Conservation (phyloP, 1,284 basidiomycete genomes). For the Marasmius tenuissimus region DNA sequence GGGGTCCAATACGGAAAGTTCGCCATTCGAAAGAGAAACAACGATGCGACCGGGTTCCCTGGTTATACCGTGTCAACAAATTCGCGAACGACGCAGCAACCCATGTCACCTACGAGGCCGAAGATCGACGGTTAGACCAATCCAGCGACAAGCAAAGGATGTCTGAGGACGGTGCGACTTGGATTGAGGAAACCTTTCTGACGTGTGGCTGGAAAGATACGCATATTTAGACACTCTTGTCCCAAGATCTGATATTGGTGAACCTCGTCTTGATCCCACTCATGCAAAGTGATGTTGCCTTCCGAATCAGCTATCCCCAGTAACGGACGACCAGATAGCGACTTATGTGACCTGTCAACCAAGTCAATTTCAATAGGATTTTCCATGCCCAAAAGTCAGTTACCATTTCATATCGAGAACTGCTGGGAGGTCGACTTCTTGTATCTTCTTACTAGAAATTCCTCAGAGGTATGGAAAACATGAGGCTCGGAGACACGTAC, state of each 20-base stretch:
- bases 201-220: constrained; percentile 41
- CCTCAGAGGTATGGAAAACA: neutral
- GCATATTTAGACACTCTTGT: neutral
- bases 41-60: constrained; percentile 62
- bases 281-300: constrained; percentile 68
- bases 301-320: constrained; percentile 84
- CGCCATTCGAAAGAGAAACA: constrained; percentile 80
- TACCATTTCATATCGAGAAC: constrained; percentile 95
- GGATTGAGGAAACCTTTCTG: constrained; percentile 45
- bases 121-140: constrained; percentile 71
- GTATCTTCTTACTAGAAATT: constrained; percentile 55
- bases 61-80: constrained; percentile 8
- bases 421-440: constrained; percentile 76
- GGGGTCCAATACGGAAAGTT: constrained; percentile 59
- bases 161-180: constrained; percentile 51
- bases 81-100: neutral
- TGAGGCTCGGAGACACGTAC: constrained; percentile 9
- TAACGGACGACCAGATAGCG: constrained; percentile 38
- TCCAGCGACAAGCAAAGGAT: constrained; percentile 85
- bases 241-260: neutral
- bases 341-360: constrained; percentile 57
- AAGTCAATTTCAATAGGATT: neutral
- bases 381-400: neutral
- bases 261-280: constrained; percentile 55
- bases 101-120: constrained; percentile 23